Conservation (phyloP, 768 basidiomycete genomes). For the Boletus rubescentipes region DNA sequence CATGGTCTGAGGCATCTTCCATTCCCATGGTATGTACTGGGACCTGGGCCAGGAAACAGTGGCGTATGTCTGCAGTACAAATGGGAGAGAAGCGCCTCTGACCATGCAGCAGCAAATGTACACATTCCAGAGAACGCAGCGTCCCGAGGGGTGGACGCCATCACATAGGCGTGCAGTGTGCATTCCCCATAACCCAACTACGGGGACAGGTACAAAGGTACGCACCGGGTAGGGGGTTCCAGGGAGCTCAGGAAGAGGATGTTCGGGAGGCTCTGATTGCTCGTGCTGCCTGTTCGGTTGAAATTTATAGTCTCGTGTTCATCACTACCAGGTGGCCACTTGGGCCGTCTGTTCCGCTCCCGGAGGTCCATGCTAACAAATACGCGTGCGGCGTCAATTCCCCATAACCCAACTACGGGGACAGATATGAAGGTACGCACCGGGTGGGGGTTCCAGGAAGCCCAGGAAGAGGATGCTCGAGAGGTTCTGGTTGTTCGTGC, state of each 20-base stretch:
- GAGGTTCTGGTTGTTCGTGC: constrained; percentile 15
- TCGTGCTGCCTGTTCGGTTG: constrained; percentile 16
- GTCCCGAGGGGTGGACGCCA: neutral
- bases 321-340: too few species aligned
- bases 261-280: constrained; percentile 7
- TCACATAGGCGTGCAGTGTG: neutral
- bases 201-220: constrained; percentile 3
- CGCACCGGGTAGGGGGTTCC: constrained; percentile 15
- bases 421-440: constrained; percentile 16
- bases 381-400: neutral
- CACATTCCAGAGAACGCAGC: constrained; percentile 22
- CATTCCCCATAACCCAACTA: constrained; percentile 20
- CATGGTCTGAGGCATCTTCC: constrained; percentile 49
- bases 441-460: constrained; percentile 2
- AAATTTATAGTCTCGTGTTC: constrained; percentile 24
- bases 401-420: constrained; percentile 20
- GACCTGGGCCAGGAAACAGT: constrained; percentile 29
- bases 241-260: constrained; percentile 6
- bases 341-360: neutral
- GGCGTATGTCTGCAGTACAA: constrained; percentile 34
- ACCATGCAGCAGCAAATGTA: constrained; percentile 33
- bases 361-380: neutral
- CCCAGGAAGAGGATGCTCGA: constrained; percentile 7
- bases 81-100: constrained; percentile 38
- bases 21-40: constrained; percentile 57